A percentile compares a stretch with the other conserved stretches of the same genome.
Evolutionary conservation across 2,329 filamentous ascomycete genomes (phyloP).

Genomic region (Exserohilum rostratum): DNA sequence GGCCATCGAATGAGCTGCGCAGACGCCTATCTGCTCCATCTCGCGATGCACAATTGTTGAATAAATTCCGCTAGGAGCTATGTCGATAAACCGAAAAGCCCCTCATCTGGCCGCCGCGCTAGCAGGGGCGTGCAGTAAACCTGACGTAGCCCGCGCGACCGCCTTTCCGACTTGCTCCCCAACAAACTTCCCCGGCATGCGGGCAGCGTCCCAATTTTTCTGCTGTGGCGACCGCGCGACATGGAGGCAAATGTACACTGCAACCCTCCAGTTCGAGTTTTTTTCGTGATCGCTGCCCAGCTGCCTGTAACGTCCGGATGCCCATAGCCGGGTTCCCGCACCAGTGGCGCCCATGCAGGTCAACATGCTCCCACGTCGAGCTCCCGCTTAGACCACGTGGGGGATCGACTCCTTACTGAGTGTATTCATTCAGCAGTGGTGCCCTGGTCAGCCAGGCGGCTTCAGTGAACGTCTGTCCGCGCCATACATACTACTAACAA

Average conservation of each 20-base stretch:
- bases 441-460: conserved; percentile 1
- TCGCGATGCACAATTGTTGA: conserved; percentile 41
- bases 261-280: background rate
- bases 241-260: background rate
- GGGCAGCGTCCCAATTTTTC: conserved; percentile 7
- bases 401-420: conserved; percentile 14
- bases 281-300: background rate
- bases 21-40: conserved; percentile 7
- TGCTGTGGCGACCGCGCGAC: conserved; percentile 27
- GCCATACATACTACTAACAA: background rate
- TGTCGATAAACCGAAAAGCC: conserved; percentile 27
- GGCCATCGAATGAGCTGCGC: conserved; percentile 8
- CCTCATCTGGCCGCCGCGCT: conserved; percentile 25
- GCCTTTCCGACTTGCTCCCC: conserved; percentile 22
- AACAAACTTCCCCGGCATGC: conserved; percentile 28
- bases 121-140: conserved; percentile 21
- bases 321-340: background rate
- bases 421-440: conserved; percentile 5
- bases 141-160: conserved; percentile 19
- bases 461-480: background rate
- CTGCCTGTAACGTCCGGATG: background rate
- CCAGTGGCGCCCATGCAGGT: conserved; percentile 3
- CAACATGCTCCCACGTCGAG: background rate
- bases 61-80: conserved; percentile 28
- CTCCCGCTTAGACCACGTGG: conserved; percentile 23